These are phyloP conservation scores for Boletus eberwhitei DNA, from an alignment of 768 basidiomycete species.

Conservation along the genomic window DNA sequence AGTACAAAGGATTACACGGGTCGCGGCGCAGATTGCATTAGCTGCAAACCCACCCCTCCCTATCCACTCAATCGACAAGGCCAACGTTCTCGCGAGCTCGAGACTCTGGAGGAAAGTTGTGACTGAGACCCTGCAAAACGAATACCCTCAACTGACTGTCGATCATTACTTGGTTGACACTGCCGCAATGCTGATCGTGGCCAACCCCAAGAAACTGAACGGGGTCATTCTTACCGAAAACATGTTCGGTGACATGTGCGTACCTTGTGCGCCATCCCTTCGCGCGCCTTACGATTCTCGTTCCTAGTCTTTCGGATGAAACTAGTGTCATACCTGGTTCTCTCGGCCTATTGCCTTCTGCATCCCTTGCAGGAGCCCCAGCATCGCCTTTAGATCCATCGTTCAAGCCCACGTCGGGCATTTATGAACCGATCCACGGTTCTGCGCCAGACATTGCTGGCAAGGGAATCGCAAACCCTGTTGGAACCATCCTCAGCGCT, in stretches of 20 bases:
- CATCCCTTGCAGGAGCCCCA: slow-evolving; percentile 89
- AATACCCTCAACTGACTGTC: slow-evolving; percentile 84
- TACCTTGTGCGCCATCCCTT: slow-evolving; percentile 5
- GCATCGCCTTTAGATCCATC: slow-evolving; percentile 47
- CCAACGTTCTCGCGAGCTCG: slow-evolving; percentile 95
- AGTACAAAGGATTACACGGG: slow-evolving; percentile 91
- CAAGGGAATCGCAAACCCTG: slow-evolving; percentile 88
- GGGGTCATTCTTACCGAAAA: slow-evolving; percentile 95
- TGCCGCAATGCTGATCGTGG: slow-evolving; percentile 92
- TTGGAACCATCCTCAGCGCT: slow-evolving; percentile 92
- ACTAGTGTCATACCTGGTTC: slow-evolving; percentile 97
- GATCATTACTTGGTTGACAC: slow-evolving; percentile 95
- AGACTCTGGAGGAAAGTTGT: slow-evolving; percentile 94
- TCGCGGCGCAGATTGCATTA: slow-evolving; percentile 90
- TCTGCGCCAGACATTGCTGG: slow-evolving; percentile 97
- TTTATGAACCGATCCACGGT: slow-evolving; percentile 98
- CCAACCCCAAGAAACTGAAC: slow-evolving; percentile 87
- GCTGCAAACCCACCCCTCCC: slow-evolving; percentile 78
- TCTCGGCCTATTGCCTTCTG: slow-evolving; percentile 92
- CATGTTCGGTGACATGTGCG: slow-evolving; percentile 96
- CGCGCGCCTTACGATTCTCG: neutral
- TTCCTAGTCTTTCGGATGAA: slow-evolving; percentile 85
- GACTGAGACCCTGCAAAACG: slow-evolving; percentile 73
- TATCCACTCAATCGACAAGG: slow-evolving; percentile 96
- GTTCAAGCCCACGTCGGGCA: slow-evolving; percentile 76